phyloP scores from a whole-genome alignment of 257 asterid genomes.

The Nicotiana obtusifolia region DNA sequence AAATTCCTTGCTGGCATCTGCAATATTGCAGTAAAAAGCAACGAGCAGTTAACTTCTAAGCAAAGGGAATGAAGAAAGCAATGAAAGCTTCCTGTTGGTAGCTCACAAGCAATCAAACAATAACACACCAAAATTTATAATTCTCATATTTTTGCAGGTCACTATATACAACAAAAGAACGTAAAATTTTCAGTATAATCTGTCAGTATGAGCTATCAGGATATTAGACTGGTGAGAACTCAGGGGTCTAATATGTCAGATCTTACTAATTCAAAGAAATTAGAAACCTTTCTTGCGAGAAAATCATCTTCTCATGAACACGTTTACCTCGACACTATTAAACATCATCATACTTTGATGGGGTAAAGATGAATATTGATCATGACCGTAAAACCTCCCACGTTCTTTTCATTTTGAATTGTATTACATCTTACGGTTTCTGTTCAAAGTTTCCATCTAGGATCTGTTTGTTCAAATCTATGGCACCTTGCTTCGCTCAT shows the following conservation, averaged over 20 bases:
- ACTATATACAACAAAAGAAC: background rate
- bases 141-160: background rate
- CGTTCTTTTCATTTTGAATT: background rate
- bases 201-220: background rate
- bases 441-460: background rate
- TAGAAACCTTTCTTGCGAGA: background rate
- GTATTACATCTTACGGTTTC: background rate
- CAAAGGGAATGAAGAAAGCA: background rate
- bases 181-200: background rate
- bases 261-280: background rate
- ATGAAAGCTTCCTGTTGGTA: background rate
- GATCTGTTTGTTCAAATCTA: background rate
- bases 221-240: background rate
- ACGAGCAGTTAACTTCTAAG: background rate
- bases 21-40: background rate
- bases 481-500: background rate
- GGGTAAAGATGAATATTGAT: background rate
- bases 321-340: background rate
- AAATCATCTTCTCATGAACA: background rate
- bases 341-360: background rate
- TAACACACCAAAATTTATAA: background rate
- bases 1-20: conserved; percentile 40
- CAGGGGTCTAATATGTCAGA: background rate
- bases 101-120: background rate
- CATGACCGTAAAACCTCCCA: background rate